Base-by-base conservation (phyloP, 139 green algal genomes). In the Ettlia oleoabundans region DNA sequence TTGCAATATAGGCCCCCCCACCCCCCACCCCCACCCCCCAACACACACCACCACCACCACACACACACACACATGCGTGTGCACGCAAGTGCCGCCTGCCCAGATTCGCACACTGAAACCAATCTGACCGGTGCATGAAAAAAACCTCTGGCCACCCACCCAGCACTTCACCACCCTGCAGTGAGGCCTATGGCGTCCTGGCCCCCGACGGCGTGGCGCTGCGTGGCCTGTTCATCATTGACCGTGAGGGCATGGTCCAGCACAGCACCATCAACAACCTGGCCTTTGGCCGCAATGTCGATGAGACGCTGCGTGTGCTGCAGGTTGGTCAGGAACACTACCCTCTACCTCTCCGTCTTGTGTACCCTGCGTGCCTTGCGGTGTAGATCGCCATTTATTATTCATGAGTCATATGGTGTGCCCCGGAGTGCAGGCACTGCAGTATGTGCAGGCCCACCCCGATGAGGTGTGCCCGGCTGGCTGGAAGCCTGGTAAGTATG, bases 181-280 rank as follows among this genome's bases (percentile, higher is more conserved):
- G 43, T 35, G 78, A 94, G 71, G 81, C 91, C 30, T 99, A 97
- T 87, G 88, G 92, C 62, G 97, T 99, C 35, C 93, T 99, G 19
- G 95, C 93, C 22, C 81, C 89, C 19, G 93, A 97, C 33, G 95
- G 95, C 77, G 89, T 97, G 26, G 93, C 94, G 0, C 94, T 98
- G 84, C 94, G 95, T 67, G 95, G 95, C 53, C 92, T 98, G 21
- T 98, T 98, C 93, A 97, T 98, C 88, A 97, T 98, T 64, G 95
- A 98, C 92, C 92, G 89, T 77, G 93, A 99, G 90, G 97, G 97
- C 55, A 81, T 99, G 21, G 90, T 99, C 61, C 95, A 98, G 90
- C 96, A 99, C 86, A 68, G 92, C 21, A 99, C 97, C 83, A 97
- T 99, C 91, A 99, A 99, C 94, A 99, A 99, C 92, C 88, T 99